phyloP scores from a whole-genome alignment of 2,329 filamentous ascomycete genomes.

The Colletotrichum tabaci region DNA sequence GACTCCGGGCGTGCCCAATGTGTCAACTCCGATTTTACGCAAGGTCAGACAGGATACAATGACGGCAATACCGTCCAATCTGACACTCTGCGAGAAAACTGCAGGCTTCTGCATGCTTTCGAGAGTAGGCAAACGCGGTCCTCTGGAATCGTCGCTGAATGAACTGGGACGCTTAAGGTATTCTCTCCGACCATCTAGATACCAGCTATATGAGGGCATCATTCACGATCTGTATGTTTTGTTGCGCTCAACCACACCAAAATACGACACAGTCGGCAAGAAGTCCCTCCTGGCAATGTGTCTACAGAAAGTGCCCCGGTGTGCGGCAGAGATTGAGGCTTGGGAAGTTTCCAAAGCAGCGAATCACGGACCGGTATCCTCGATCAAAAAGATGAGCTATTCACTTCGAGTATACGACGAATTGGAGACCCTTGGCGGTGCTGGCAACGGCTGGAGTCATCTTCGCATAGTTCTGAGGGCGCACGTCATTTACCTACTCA shows the following conservation, averaged over 20 bases:
- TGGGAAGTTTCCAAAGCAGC: slow-evolving; percentile 57
- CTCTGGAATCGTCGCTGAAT: slow-evolving; percentile 8
- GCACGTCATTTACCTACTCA: slow-evolving; percentile 61
- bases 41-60: slow-evolving; percentile 14
- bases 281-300: slow-evolving; percentile 65
- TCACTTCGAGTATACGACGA: slow-evolving; percentile 64
- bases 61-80: not conserved
- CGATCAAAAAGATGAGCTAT: slow-evolving; percentile 54
- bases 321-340: slow-evolving; percentile 61
- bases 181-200: slow-evolving; percentile 45
- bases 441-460: slow-evolving; percentile 60
- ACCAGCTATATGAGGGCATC: slow-evolving; percentile 52
- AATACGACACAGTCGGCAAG: not conserved
- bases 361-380: slow-evolving; percentile 53
- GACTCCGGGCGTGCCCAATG: slow-evolving; percentile 12
- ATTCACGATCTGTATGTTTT: slow-evolving; percentile 51
- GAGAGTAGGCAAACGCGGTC: not conserved
- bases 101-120: not conserved
- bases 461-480: slow-evolving; percentile 62
- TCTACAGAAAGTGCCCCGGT: slow-evolving; percentile 63
- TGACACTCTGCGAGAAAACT: not conserved
- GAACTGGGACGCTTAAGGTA: slow-evolving; percentile 30
- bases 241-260: slow-evolving; percentile 47
- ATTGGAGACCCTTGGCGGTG: slow-evolving; percentile 60
- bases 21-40: slow-evolving; percentile 37